Base-by-base conservation (phyloP, 129 eudicot species). In the Escallonia rubra region DNA sequence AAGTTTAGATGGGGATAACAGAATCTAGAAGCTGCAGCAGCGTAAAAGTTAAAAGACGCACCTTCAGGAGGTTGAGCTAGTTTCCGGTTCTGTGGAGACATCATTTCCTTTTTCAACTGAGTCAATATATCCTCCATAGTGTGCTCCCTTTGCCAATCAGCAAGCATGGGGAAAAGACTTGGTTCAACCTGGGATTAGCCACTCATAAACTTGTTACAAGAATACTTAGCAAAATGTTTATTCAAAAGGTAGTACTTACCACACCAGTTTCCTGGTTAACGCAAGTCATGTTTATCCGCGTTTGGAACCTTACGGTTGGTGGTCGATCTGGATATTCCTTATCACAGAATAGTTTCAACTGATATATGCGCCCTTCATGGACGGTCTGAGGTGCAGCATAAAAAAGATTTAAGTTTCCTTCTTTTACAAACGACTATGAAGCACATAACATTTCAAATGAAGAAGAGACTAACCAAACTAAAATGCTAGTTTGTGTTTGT, bases 51-150 rank as follows among this genome's bases (percentile, higher is more conserved):
- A 52, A 52, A 52, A 11, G 13, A 42, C 66, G 41, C 41, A 59
- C 87, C 90, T 85, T 46, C 50, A 46, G 50, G 6, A 5, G 10
- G 50, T 9, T 46, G 50, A 46, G 50, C 50, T 46, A 46, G 50
- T 5, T 46, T 46, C 50, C 50, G 50, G 10, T 46, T 46, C 50
- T 46, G 50, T 46, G 6, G 50, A 46, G 50, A 5, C 50, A 46
- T 74, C 96, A 89, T 89, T 59, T 89, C 96, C 70, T 86, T 89
- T 75, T 83, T 86, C 78, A 89, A 75, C 72, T 77, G 87, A 74
- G 77, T 69, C 61, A 89, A 58, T 74, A 89, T 76, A 76, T 81
- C 87, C 76, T 89, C 96, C 94, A 86, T 89, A 41, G 96, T 89
- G 80, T 83, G 76, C 75, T 89, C 90, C 67, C 90, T 80, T 71